Percentiles rank a stretch among this genome's conserved stretches.
Evolutionary conservation across 805 yeast genomes (phyloP).

Genomic region (Pichia eremophila): DNA sequence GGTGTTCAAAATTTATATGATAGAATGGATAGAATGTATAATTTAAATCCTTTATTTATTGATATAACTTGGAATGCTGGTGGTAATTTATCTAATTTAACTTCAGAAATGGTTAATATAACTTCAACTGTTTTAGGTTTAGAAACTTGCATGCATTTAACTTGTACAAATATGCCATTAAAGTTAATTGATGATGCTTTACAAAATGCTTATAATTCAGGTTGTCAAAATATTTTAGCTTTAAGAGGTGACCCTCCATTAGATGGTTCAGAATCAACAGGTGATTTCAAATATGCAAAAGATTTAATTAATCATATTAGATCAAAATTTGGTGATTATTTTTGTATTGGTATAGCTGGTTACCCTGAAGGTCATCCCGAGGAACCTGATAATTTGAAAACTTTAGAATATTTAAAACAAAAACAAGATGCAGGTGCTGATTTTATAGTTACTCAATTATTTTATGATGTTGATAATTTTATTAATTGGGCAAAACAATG

Average conservation of each 20-base stretch:
- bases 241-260: slow-evolving; percentile 92
- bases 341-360: slow-evolving; percentile 93
- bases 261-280: slow-evolving; percentile 61
- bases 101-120: slow-evolving; percentile 87
- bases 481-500: slow-evolving; percentile 70
- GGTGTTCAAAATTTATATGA: slow-evolving; percentile 95
- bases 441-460: slow-evolving; percentile 93
- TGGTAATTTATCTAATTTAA: slow-evolving; percentile 71
- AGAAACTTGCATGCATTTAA: slow-evolving; percentile 96
- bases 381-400: slow-evolving; percentile 45
- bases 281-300: slow-evolving; percentile 82
- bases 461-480: slow-evolving; percentile 84
- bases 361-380: slow-evolving; percentile 98
- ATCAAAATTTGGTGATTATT: slow-evolving; percentile 71
- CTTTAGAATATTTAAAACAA: slow-evolving; percentile 62
- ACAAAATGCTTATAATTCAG: slow-evolving; percentile 75
- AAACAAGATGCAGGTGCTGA: slow-evolving; percentile 93
- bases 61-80: slow-evolving; percentile 99
- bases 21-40: slow-evolving; percentile 96
- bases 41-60: slow-evolving; percentile 79
- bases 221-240: slow-evolving; percentile 92
- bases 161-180: slow-evolving; percentile 91
- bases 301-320: slow-evolving; percentile 77
- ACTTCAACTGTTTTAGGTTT: slow-evolving; percentile 84
- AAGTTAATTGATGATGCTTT: slow-evolving; percentile 77